Percentiles rank a stretch among this genome's conserved stretches.
Conservation (phyloP, 129 eudicot genomes). For the Ambrosia trifida region DNA sequence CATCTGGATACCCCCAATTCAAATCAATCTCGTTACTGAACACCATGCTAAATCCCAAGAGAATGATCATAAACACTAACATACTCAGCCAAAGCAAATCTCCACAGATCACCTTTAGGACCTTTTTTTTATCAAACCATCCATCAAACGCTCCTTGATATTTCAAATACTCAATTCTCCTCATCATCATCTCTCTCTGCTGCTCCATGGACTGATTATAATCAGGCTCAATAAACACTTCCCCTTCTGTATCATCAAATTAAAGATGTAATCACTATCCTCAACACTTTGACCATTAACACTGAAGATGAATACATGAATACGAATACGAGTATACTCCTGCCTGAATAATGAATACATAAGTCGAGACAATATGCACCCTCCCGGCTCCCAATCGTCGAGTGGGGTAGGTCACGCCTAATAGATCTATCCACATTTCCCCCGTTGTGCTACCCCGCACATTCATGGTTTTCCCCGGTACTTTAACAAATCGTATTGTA, state of each 20-base stretch:
- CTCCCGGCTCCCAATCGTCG: too few relatives aligned
- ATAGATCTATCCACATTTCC: too few relatives aligned
- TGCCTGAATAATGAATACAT: too few relatives aligned
- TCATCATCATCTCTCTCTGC: slow-evolving; percentile 81
- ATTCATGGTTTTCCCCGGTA: too few relatives aligned
- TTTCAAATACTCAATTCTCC: slow-evolving; percentile 43
- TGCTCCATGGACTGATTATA: slow-evolving; percentile 79
- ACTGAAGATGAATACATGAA: too few relatives aligned
- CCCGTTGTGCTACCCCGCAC: too few relatives aligned
- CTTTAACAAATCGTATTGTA: too few relatives aligned
- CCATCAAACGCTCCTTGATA: slow-evolving; percentile 57
- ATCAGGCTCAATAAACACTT: slow-evolving; percentile 62
- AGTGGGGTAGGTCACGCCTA: too few relatives aligned
- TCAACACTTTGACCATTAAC: slow-evolving; percentile 43
- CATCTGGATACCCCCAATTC: too few relatives aligned
- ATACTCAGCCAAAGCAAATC: slow-evolving; percentile 48
- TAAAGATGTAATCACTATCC: slow-evolving; percentile 60
- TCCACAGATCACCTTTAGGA: slow-evolving; percentile 49
- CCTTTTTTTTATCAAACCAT: slow-evolving; percentile 53
- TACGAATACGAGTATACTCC: too few relatives aligned
- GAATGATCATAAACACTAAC: slow-evolving; percentile 68
- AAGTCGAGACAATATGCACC: too few relatives aligned
- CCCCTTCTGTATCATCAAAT: slow-evolving; percentile 53
- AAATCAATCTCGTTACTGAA: too few relatives aligned
- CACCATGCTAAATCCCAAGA: slow-evolving; percentile 64